These are phyloP conservation scores for Monascus purpureus DNA, from an alignment of 495 filamentous ascomycete species.

Conservation along the genomic window DNA sequence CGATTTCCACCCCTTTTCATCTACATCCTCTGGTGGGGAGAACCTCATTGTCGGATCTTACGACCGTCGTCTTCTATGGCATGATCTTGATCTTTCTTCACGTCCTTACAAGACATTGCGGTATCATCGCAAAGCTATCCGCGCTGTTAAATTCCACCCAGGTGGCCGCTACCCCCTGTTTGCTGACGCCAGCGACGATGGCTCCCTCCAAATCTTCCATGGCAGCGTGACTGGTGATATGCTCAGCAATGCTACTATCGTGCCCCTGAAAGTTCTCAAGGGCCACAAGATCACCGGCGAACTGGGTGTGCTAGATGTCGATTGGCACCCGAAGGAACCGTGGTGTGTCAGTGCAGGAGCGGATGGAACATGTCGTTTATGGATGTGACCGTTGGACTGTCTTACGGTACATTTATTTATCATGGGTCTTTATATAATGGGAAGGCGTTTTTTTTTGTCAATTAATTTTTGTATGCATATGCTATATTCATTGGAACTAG, in stretches of 20 bases:
- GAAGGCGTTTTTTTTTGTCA: too few species aligned
- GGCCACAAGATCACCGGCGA: slow-evolving; percentile 68
- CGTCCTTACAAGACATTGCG: slow-evolving; percentile 90
- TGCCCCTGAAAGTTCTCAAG: slow-evolving; percentile 84
- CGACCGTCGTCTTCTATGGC: slow-evolving; percentile 89
- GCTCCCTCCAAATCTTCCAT: slow-evolving; percentile 88
- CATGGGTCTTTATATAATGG: background rate
- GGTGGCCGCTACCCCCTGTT: slow-evolving; percentile 71
- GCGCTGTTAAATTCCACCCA: slow-evolving; percentile 73
- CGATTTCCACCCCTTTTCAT: slow-evolving; percentile 68
- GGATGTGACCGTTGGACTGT: slow-evolving; percentile 37
- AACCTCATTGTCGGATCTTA: slow-evolving; percentile 90
- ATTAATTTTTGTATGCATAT: slow-evolving; percentile 2
- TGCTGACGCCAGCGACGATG: slow-evolving; percentile 87
- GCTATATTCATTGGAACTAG: background rate
- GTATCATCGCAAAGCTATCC: slow-evolving; percentile 84
- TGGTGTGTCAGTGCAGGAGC: slow-evolving; percentile 92
- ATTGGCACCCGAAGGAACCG: slow-evolving; percentile 85
- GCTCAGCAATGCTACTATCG: slow-evolving; percentile 91
- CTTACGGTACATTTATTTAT: slow-evolving; percentile 10
- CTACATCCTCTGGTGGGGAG: slow-evolving; percentile 51
- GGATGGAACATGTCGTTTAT: slow-evolving; percentile 77
- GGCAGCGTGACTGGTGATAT: slow-evolving; percentile 86
- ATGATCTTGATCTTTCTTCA: slow-evolving; percentile 83
- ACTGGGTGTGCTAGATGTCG: slow-evolving; percentile 82